These are phyloP conservation scores for Pseudogymnoascus sp. DNA, from an alignment of 2,329 filamentous ascomycete genomes.

Conservation along the genomic window DNA sequence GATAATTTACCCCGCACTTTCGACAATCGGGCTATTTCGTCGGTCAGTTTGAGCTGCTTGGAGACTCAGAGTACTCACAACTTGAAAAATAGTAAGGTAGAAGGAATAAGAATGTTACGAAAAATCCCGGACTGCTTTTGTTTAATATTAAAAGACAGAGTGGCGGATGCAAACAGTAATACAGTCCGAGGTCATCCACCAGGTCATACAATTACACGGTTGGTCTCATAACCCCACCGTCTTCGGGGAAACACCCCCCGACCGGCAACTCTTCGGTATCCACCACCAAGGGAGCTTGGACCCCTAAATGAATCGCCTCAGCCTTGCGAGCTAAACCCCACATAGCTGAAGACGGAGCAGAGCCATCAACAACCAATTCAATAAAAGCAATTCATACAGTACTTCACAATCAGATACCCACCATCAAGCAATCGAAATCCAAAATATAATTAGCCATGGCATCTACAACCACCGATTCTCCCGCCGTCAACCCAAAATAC, in stretches of 20 bases:
- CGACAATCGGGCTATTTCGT: not conserved
- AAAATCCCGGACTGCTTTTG: not conserved
- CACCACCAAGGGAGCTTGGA: not conserved
- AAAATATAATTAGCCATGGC: not conserved
- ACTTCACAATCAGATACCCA: not conserved
- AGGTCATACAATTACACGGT: not conserved
- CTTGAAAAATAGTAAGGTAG: not conserved
- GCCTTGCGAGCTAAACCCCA: slow-evolving; percentile 7
- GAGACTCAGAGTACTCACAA: not conserved
- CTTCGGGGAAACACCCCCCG: slow-evolving; percentile 5
- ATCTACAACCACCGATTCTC: not conserved
- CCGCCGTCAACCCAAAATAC: slow-evolving; percentile 27
- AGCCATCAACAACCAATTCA: not conserved
- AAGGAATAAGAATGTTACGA: not conserved
- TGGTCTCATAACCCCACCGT: not conserved
- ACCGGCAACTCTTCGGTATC: not conserved
- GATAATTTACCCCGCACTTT: slow-evolving; percentile 10
- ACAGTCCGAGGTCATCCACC: not conserved
- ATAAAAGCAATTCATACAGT: not conserved
- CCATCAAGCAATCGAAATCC: not conserved
- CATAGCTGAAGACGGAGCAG: not conserved
- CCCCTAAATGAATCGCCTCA: not conserved
- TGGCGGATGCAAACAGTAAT: slow-evolving; percentile 6
- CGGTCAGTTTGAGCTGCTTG: not conserved
- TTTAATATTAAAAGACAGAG: not conserved